These are phyloP conservation scores for Penicillium coprophilum DNA, from an alignment of 495 filamentous ascomycete species.

Conservation along the genomic window DNA sequence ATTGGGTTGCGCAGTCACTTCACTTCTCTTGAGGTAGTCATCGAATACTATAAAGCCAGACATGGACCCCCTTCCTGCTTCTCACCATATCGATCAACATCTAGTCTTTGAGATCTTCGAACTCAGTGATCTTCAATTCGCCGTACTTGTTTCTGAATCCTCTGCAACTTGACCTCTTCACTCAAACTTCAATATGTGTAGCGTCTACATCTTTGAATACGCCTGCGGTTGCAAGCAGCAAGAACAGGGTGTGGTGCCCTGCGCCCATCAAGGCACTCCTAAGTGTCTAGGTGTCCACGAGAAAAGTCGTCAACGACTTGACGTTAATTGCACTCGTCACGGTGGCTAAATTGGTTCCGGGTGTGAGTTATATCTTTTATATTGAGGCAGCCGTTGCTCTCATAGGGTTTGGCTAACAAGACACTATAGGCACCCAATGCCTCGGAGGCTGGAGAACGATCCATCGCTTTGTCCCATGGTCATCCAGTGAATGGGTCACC, in stretches of 20 bases:
- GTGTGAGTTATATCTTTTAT: not conserved
- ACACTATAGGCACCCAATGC: not conserved
- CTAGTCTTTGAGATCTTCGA: not conserved
- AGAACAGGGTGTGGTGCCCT: constrained; percentile 40
- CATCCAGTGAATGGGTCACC: not conserved
- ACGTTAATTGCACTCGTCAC: constrained; percentile 41
- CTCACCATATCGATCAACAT: constrained; percentile 9
- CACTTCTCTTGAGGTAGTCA: not conserved
- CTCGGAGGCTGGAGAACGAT: not conserved
- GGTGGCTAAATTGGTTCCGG: constrained; percentile 26
- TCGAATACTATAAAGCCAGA: constrained; percentile 21
- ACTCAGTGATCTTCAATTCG: not conserved
- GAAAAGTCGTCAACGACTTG: constrained; percentile 35
- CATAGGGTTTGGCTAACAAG: constrained; percentile 1
- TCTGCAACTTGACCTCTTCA: not conserved
- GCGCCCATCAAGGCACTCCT: constrained; percentile 36
- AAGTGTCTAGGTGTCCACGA: constrained; percentile 39
- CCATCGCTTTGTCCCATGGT: not conserved
- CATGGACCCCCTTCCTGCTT: constrained; percentile 15
- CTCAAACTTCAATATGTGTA: constrained; percentile 13
- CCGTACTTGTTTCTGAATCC: not conserved
- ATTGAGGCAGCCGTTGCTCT: not conserved
- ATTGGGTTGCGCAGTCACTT: constrained; percentile 19
- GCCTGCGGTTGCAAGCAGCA: constrained; percentile 43
- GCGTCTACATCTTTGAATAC: constrained; percentile 43